These are phyloP conservation scores for Coprinellus aureogranulatus DNA, from an alignment of 768 basidiomycete species.

Conservation along the genomic window DNA sequence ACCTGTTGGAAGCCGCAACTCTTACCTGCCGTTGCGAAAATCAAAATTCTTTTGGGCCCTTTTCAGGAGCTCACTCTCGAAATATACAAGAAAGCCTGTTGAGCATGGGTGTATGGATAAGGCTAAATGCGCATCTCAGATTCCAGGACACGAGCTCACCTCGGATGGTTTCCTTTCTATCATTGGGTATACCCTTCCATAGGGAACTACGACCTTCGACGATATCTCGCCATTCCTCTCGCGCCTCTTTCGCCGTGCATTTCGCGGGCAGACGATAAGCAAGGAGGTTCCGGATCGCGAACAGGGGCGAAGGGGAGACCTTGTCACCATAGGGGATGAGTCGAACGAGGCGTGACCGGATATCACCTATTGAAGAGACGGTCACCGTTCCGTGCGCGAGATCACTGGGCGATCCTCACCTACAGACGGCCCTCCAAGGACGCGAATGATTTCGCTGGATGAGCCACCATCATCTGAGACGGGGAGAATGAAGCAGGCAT, in stretches of 20 bases:
- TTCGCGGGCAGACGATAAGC: conserved; percentile 74
- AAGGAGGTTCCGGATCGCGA: conserved; percentile 73
- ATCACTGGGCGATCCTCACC: conserved; percentile 47
- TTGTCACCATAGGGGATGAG: conserved; percentile 68
- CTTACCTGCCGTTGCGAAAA: conserved; percentile 83
- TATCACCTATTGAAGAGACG: conserved; percentile 73
- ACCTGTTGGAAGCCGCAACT: no score
- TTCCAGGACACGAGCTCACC: conserved; percentile 48
- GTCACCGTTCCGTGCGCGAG: no score
- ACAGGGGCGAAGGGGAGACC: conserved; percentile 57
- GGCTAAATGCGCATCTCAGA: neutral
- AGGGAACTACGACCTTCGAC: conserved; percentile 81
- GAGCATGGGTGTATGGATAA: neutral
- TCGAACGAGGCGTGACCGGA: conserved; percentile 84
- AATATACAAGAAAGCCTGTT: conserved; percentile 91
- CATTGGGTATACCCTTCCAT: conserved; percentile 84
- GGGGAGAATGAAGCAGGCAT: conserved; percentile 81
- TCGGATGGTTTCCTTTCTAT: conserved; percentile 88
- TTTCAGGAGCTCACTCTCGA: conserved; percentile 83
- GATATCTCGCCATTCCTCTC: conserved; percentile 89
- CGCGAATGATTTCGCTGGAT: conserved; percentile 91
- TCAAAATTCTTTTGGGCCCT: conserved; percentile 93
- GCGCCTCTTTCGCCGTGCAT: conserved; percentile 69
- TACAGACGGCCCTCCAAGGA: conserved; percentile 83
- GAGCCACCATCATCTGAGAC: conserved; percentile 96